A percentile compares a stretch with the other conserved stretches of the same genome.
Evolutionary conservation across 192 early-diverging fungal species (phyloP).

Genomic region (Obelidium mucronatum): DNA sequence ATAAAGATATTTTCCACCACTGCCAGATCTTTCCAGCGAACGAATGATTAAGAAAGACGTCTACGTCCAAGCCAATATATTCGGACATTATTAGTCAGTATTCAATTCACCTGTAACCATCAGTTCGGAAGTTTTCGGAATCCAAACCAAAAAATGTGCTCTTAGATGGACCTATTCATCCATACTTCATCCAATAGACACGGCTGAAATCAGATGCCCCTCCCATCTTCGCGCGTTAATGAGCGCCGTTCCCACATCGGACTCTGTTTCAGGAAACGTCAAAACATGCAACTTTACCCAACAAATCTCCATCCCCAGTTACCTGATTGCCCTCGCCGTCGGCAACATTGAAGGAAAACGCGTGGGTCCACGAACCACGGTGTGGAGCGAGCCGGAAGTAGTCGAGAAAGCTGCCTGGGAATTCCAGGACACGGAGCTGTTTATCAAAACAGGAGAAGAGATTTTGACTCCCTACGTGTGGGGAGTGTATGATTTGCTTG

Average conservation of each 20-base stretch:
- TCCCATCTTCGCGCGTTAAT: slow-evolving; percentile 87
- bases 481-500: slow-evolving; percentile 68
- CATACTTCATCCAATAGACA: slow-evolving; percentile 52
- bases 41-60: too few species aligned
- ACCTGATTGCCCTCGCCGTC: slow-evolving; percentile 93
- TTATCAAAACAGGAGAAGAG: slow-evolving; percentile 63
- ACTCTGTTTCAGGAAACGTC: slow-evolving; percentile 52
- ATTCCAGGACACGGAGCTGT: slow-evolving; percentile 74
- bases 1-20: too few species aligned
- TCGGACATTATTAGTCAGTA: too few species aligned
- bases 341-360: slow-evolving; percentile 83
- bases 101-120: too few species aligned
- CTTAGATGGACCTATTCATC: too few species aligned
- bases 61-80: too few species aligned
- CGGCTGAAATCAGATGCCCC: slow-evolving; percentile 81
- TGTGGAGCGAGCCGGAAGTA: slow-evolving; percentile 96
- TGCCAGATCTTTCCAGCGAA: too few species aligned
- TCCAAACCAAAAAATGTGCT: too few species aligned
- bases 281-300: slow-evolving; percentile 85
- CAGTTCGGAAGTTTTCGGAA: too few species aligned
- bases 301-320: slow-evolving; percentile 88
- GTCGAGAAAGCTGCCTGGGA: slow-evolving; percentile 93
- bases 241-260: slow-evolving; percentile 81
- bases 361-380: slow-evolving; percentile 90
- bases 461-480: slow-evolving; percentile 91